Conservation (phyloP, 139 green algal species). For the Yamagishiella unicocca region DNA sequence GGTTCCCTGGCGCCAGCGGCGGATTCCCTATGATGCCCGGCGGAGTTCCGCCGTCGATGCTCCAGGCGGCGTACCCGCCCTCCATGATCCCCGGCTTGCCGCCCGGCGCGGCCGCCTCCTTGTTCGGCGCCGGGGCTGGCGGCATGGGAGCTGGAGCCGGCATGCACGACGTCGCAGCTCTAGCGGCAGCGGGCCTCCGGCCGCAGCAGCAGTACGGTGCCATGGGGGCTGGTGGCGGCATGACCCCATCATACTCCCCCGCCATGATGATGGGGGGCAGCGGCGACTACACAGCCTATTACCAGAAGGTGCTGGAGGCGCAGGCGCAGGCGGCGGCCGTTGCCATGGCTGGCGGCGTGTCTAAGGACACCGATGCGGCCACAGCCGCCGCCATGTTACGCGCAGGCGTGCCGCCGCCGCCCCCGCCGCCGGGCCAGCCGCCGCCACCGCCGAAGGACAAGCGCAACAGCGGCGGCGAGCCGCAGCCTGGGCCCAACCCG, state of each 20-base stretch:
- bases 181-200: constrained; percentile 19
- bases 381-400: constrained; percentile 14
- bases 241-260: neutral
- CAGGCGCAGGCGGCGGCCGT: constrained; percentile 51
- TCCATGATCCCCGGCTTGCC: constrained; percentile 5
- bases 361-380: constrained; percentile 7
- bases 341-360: constrained; percentile 5
- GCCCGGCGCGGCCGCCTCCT: neutral
- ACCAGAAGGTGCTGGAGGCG: constrained; percentile 51
- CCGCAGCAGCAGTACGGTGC: neutral
- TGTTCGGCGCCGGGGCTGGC: neutral
- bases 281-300: constrained; percentile 49
- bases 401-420: constrained; percentile 21
- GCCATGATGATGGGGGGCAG: neutral
- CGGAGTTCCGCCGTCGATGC: neutral
- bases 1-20: neutral
- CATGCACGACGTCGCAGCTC: neutral
- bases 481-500: neutral
- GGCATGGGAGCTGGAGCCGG: neutral
- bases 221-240: neutral
- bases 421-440: neutral
- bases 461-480: constrained; percentile 12
- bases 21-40: constrained; percentile 7
- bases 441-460: constrained; percentile 17
- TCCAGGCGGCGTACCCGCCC: neutral